phyloP scores from a whole-genome alignment of 2,329 filamentous ascomycete species.

The Epichloe brachyelytri region DNA sequence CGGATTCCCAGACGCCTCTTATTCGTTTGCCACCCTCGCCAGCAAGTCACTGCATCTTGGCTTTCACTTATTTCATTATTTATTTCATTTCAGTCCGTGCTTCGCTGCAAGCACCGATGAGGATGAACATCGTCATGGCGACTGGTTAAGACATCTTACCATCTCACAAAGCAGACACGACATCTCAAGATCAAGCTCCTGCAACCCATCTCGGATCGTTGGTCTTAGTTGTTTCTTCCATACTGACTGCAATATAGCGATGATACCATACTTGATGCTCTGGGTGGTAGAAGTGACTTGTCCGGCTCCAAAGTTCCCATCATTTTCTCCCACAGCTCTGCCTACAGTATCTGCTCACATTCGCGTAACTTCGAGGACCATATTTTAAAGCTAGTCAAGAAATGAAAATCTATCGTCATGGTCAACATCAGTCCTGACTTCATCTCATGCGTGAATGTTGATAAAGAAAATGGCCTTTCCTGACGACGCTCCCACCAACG shows the following conservation, averaged over 20 bases:
- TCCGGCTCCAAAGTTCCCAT: slow-evolving; percentile 64
- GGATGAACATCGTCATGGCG: background rate
- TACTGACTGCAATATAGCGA: slow-evolving; percentile 30
- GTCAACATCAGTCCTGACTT: slow-evolving; percentile 80
- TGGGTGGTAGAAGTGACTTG: slow-evolving; percentile 53
- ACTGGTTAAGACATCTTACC: background rate
- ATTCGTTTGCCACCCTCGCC: no score
- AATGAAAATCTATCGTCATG: slow-evolving; percentile 69
- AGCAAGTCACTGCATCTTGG: background rate
- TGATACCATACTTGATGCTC: slow-evolving; percentile 76
- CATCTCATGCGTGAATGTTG: slow-evolving; percentile 56
- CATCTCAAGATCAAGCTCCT: background rate
- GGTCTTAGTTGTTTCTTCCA: no score
- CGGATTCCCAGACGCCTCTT: no score
- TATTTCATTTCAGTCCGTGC: background rate
- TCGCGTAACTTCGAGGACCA: slow-evolving; percentile 84
- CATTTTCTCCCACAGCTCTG: slow-evolving; percentile 82
- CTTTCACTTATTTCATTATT: background rate
- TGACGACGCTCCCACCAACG: slow-evolving; percentile 51
- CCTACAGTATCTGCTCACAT: slow-evolving; percentile 69
- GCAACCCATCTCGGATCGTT: slow-evolving; percentile 14
- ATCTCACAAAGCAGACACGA: background rate
- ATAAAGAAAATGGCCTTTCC: slow-evolving; percentile 56
- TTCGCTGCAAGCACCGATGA: background rate
- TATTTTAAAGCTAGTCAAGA: slow-evolving; percentile 63